Percentiles rank a stretch among this genome's conserved stretches.
These are phyloP conservation scores for Lactarius deliciosus DNA, from an alignment of 768 basidiomycete species.

Conservation along the genomic window DNA sequence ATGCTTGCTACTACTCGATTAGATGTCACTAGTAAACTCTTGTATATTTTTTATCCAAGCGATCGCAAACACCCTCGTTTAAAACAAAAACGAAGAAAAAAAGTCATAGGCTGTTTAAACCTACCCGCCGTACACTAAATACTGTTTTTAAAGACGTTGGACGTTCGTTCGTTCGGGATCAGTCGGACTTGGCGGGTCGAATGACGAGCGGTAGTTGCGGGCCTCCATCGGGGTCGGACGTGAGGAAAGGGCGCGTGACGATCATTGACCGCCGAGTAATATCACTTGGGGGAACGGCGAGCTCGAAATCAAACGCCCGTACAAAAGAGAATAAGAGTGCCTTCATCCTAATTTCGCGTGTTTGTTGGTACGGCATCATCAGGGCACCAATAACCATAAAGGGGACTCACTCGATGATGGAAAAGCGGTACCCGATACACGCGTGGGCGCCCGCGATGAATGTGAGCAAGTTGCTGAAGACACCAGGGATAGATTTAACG, in stretches of 20 bases:
- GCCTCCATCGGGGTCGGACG: constrained; percentile 10
- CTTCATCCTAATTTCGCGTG: constrained; percentile 28
- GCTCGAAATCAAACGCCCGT: constrained; percentile 32
- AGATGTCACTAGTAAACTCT: neutral
- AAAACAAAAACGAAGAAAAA: neutral
- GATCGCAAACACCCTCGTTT: neutral
- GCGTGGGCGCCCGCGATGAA: constrained; percentile 27
- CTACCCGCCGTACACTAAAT: neutral
- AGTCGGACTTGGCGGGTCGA: constrained; percentile 15
- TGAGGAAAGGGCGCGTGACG: constrained; percentile 26
- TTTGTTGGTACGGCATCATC: neutral
- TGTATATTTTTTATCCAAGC: neutral
- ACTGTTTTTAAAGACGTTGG: neutral
- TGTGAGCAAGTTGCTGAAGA: constrained; percentile 25
- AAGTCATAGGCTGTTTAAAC: neutral
- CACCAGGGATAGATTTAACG: constrained; percentile 17
- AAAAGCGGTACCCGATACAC: constrained; percentile 31
- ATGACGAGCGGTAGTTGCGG: constrained; percentile 29
- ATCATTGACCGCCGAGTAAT: constrained; percentile 18
- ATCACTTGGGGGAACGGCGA: constrained; percentile 16
- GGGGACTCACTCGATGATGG: constrained; percentile 27
- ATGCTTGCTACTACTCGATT: neutral
- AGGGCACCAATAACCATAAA: too few species aligned
- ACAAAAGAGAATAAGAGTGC: constrained; percentile 32
- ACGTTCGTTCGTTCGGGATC: neutral